Evolutionary conservation across 2,329 filamentous ascomycete genomes (phyloP), one percentile per base, ranked within the genome.

Genomic region (Penicillium sp.): DNA sequence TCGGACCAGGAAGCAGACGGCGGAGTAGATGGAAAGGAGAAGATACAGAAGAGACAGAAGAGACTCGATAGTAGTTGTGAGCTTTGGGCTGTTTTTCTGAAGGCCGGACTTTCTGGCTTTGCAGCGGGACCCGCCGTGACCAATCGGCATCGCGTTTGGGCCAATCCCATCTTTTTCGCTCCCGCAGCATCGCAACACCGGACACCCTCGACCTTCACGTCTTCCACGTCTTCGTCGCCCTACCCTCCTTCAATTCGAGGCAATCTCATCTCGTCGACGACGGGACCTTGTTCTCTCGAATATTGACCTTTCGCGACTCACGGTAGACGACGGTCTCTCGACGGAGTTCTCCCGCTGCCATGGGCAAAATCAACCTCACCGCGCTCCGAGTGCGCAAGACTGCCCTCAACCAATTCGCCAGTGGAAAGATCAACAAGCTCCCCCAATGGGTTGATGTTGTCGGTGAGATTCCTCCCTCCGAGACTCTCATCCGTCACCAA

Each of bases 401-500:
- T 25, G 78, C 76, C 38, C 64, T 81, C 43, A 71, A 68, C 34
- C 75, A 78, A 62, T 69, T 73, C 56, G 70, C 73, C 49, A 69
- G 68, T 48, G 73, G 71, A 48, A 77, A 78, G 64, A 75, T 69
- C 39, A 63, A 60, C 15, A 67, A 67, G 42, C 62, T 73, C n/a
- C 78, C 77, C 22, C 67, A 69, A 69, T 89, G 87, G 87, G 83
- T 85, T 67, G 73, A 82, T 51, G 78, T 84, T 11, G 71, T 88
- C 43, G 78, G 78, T 63, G 79, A 82, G 54, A 82, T 87, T 20
- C 87, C 87, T 22, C 86, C 87, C 4, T 77, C 85, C 49, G 82
- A 87, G 67, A 80, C 83, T 7, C 78, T 89, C 35, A 82, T 86
- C 52, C 84, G 87, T 38, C 83, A 83, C 42, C 83, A 84, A 56